phyloP scores from a whole-genome alignment of 129 eudicot species.

The Ambrosia trifida region DNA sequence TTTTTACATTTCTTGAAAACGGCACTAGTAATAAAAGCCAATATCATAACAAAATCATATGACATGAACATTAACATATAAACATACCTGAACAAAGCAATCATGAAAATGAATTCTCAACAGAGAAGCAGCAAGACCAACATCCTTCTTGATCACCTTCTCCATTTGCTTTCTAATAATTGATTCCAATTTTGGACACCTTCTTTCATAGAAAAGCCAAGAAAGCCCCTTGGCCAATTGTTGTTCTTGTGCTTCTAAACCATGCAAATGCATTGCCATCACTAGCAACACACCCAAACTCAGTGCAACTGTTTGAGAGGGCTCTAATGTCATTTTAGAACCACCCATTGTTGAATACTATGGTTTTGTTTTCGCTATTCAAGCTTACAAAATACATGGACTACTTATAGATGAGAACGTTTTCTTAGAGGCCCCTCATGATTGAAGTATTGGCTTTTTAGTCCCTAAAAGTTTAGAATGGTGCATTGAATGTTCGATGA shows the following conservation, averaged over 20 bases:
- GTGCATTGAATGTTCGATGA: constrained; percentile 12
- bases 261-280: constrained; percentile 28
- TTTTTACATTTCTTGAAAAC: too few species aligned
- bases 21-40: too few species aligned
- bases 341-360: constrained; percentile 19
- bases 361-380: neutral
- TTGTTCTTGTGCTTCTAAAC: constrained; percentile 36
- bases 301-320: constrained; percentile 20
- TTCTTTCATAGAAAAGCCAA: constrained; percentile 44
- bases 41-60: neutral
- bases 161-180: constrained; percentile 52
- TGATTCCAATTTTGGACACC: constrained; percentile 63
- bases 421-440: constrained; percentile 11
- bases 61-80: neutral
- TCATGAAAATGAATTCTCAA: constrained; percentile 82
- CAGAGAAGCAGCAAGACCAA: constrained; percentile 72
- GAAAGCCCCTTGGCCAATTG: constrained; percentile 56
- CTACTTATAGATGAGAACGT: constrained; percentile 21
- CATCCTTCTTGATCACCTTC: constrained; percentile 56
- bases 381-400: neutral
- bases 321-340: constrained; percentile 17
- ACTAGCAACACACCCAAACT: constrained; percentile 12
- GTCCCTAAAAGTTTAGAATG: constrained; percentile 5
- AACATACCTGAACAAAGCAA: constrained; percentile 78
- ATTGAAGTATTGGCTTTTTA: neutral